Base-by-base conservation (phyloP, 2,329 filamentous ascomycete species). In the Aureobasidium sp. region DNA sequence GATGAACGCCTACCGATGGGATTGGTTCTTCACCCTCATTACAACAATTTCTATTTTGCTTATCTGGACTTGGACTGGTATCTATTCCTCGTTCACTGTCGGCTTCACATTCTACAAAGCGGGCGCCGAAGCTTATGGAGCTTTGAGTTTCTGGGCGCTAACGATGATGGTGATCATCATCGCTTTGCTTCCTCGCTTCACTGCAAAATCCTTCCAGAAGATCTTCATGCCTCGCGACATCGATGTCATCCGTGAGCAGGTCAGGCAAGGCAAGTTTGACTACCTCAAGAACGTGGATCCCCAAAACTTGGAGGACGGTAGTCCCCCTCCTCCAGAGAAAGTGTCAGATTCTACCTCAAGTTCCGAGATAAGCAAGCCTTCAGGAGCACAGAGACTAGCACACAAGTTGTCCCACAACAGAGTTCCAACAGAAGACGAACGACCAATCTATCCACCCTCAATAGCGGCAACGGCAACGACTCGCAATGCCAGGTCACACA, bases 1-100 rank as follows among this genome's bases (percentile, higher is more conserved):
- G 66, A 86, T 97, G 78, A 99, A 99, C 76, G 95, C 90, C 0
- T 97, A 96, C 75, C 86, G 93, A 64, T 99, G 94, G 94, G 94
- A 99, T 74, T 99, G 93, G 93, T 81, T 99, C 70, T 95, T 95
- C 77, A 76, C 92, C 26, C 79, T 96, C 63, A 87, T 97, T 65
- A 88, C 95, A 57, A 76, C 77, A 27, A 83, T 97, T 74, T 96
- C 92, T 76, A 88, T 89, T 65, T 74, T 97, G 34, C 84, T 97
- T 69, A 85, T 97, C 71, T 99, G 92, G 81, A 88, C 96, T 78
- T 97, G 94, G 92, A 97, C 94, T 6, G 94, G 92, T 34, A 82
- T 96, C 41, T 99, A 95, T 77, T 86, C 87, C 0, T 81, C 82
- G 2, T 84, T 84, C 69, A 78, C 78, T 26, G 74, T 75, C 1